Evolutionary conservation across 169 alveolate species (phyloP), one percentile per base, ranked within the genome.

Genomic region (Eimeria sp.): DNA sequence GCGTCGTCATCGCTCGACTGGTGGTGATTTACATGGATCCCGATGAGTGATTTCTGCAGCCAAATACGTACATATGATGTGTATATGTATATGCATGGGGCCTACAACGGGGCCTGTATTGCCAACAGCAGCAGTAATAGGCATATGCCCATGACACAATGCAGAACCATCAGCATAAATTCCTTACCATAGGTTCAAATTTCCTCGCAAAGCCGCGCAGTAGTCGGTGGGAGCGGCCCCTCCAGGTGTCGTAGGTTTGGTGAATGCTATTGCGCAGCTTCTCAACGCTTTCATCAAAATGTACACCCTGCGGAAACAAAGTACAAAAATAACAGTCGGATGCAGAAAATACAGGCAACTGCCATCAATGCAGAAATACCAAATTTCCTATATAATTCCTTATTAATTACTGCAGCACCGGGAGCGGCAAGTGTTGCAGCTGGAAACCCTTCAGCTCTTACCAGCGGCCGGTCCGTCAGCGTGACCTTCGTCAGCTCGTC

Each of bases 401-500:
- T 25, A 10, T 30, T 45, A 20, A 1, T 11, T 22, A 11, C 49
- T 72, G 54, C 13, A 7, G 16, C n/a, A 72, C 27, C 30, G 1
- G 27, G n/a, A 43, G 70, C 25, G 0, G 34, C 34, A 16, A 63
- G 65, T 18, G 6, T 5, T 40, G 94, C 75, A 27, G 78, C 76
- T 63, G 7, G 7, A 84, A 30, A 58, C 75, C 72, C 76, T 30
- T 13, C 58, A 10, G 78, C 51, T 7, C 95, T 96, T 45, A 96
- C 98, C 88, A 97, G 78, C n/a, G 98, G 98, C 43, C 98, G 73
- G 88, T 98, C 99, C 34, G 99, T 98, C 47, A 98, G 97, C 10
- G 99, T 98, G 45, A 98, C 98, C 89, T 98, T 97, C 25, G 99
- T 98, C 43, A 98, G 89, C 78, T 97, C 98, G 75, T 98, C 98